Conservation (phyloP, 768 basidiomycete genomes). For the Termitomyces sp. region DNA sequence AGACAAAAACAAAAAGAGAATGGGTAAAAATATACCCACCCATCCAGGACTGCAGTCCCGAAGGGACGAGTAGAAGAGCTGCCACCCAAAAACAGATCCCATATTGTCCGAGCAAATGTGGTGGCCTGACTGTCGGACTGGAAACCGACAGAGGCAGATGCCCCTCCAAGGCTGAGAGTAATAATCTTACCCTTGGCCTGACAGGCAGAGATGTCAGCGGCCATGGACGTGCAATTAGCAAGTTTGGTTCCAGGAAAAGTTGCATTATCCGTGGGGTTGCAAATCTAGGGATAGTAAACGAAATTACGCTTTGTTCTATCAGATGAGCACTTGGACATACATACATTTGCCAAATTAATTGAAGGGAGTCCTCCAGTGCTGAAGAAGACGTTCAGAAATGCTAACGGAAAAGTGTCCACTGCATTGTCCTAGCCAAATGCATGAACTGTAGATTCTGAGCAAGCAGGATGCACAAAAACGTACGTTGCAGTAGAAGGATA, state of each 20-base stretch:
- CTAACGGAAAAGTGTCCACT: slow-evolving; percentile 67
- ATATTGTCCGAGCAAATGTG: slow-evolving; percentile 64
- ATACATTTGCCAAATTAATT: slow-evolving; percentile 68
- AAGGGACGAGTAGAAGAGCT: slow-evolving; percentile 63
- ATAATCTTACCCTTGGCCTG: slow-evolving; percentile 65
- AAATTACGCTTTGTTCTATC: neutral
- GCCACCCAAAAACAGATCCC: slow-evolving; percentile 69
- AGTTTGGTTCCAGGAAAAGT: slow-evolving; percentile 63
- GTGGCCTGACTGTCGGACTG: slow-evolving; percentile 54
- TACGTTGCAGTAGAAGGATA: slow-evolving; percentile 66
- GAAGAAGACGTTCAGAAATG: slow-evolving; percentile 70
- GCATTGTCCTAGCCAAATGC: slow-evolving; percentile 49
- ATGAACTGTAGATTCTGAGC: slow-evolving; percentile 1
- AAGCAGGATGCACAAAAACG: slow-evolving; percentile 15
- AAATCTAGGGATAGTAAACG: slow-evolving; percentile 41
- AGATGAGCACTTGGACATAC: slow-evolving; percentile 22
- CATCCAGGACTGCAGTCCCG: slow-evolving; percentile 69
- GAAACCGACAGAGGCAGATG: slow-evolving; percentile 62
- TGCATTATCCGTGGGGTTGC: slow-evolving; percentile 53
- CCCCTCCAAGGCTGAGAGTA: slow-evolving; percentile 60
- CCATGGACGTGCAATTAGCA: slow-evolving; percentile 60
- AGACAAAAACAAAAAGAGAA: neutral
- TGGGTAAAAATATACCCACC: slow-evolving; percentile 36
- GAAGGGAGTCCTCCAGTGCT: slow-evolving; percentile 59
- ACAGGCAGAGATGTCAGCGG: slow-evolving; percentile 60